Conservation (phyloP, 139 green algal species). For the Micromonas commoda region DNA sequence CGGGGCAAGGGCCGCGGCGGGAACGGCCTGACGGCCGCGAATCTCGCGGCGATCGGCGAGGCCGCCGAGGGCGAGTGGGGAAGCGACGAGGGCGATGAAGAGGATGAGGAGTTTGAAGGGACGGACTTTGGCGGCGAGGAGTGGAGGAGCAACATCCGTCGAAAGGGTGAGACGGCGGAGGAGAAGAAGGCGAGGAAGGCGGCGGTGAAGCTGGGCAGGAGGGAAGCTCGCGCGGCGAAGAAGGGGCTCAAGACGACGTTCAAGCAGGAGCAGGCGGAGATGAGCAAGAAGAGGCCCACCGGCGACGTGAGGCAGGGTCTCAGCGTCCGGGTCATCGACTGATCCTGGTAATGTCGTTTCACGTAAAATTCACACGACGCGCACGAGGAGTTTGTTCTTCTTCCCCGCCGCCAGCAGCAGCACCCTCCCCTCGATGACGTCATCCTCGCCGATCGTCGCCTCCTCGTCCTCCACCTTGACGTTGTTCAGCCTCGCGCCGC, state of each 20-base stretch:
- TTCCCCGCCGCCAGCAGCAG: constrained; percentile 88
- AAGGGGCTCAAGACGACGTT: constrained; percentile 75
- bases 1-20: neutral
- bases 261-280: constrained; percentile 46
- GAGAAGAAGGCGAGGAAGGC: constrained; percentile 72
- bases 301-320: neutral
- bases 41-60: constrained; percentile 1
- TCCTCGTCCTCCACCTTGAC: constrained; percentile 63
- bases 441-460: constrained; percentile 45
- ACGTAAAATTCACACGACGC: constrained; percentile 41
- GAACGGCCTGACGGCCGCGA: neutral
- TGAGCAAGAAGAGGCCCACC: neutral
- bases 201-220: constrained; percentile 65
- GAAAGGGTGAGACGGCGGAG: constrained; percentile 68
- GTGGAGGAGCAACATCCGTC: neutral
- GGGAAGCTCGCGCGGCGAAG: constrained; percentile 59
- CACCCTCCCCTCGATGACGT: constrained; percentile 82
- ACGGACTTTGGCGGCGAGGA: constrained; percentile 12
- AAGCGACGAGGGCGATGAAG: neutral
- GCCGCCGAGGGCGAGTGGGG: neutral
- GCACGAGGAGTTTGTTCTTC: constrained; percentile 97
- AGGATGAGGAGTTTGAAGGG: constrained; percentile 22
- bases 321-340: neutral
- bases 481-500: constrained; percentile 92
- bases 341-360: neutral